Percentiles rank a stretch among this genome's conserved stretches.
Evolutionary conservation across 2,329 filamentous ascomycete genomes (phyloP).

Genomic region (Metarhizium robertsii): DNA sequence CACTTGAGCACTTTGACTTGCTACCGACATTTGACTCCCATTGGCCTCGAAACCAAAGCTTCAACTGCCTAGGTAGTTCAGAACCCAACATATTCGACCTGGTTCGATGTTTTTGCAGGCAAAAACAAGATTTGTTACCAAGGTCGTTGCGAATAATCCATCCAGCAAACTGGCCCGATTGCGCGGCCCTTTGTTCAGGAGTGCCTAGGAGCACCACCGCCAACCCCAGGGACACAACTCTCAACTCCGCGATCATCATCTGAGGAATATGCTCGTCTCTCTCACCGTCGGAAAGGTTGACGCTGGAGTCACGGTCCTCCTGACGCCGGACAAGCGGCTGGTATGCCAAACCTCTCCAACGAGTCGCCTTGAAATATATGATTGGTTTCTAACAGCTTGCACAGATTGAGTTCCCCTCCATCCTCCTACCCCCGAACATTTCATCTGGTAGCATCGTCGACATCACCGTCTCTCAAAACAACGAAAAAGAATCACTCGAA

Average conservation of each 20-base stretch:
- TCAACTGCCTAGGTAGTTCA: neutral
- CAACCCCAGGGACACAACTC: neutral
- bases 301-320: constrained; percentile 90
- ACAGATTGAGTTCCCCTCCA: constrained; percentile 97
- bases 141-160: neutral
- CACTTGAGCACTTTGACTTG: neutral
- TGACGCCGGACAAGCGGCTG: constrained; percentile 93
- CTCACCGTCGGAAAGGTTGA: constrained; percentile 99
- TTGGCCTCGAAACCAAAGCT: neutral
- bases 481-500: constrained; percentile 63
- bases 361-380: neutral
- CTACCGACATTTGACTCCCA: neutral
- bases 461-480: constrained; percentile 88
- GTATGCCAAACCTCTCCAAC: constrained; percentile 43
- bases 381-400: neutral
- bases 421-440: constrained; percentile 91
- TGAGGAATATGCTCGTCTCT: constrained; percentile 75
- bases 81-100: too few relatives aligned
- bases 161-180: neutral
- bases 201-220: neutral
- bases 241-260: neutral
- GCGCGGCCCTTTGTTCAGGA: neutral
- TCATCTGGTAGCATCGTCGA: constrained; percentile 95
- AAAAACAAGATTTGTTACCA: neutral
- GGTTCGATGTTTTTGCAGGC: neutral